Percentiles rank a stretch among this genome's conserved stretches.
Evolutionary conservation across 1,284 basidiomycete genomes (phyloP).

Genomic region (Heterobasidion occidentale): DNA sequence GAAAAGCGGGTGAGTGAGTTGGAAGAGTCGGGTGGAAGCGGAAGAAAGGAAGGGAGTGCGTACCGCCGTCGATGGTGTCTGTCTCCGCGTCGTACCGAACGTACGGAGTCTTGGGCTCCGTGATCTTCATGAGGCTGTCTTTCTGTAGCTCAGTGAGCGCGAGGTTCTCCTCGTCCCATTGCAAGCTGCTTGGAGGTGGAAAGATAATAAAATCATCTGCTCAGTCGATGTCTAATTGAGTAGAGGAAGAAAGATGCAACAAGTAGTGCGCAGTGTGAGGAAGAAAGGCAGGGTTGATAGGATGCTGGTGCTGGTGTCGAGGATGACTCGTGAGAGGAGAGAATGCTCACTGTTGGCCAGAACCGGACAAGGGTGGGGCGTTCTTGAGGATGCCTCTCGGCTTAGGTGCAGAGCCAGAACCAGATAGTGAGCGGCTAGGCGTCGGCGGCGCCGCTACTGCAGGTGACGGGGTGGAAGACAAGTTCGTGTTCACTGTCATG

Average conservation of each 20-base stretch:
- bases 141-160: slow-evolving; percentile 87
- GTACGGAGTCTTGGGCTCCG: slow-evolving; percentile 94
- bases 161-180: slow-evolving; percentile 91
- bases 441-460: slow-evolving; percentile 7
- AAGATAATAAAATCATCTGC: slow-evolving; percentile 2
- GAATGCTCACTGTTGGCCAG: slow-evolving; percentile 32
- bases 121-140: slow-evolving; percentile 94
- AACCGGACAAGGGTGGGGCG: slow-evolving; percentile 35
- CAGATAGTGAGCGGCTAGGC: slow-evolving; percentile 46
- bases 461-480: not conserved
- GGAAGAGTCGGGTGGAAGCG: not conserved
- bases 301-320: not conserved
- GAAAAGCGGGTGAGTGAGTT: not conserved
- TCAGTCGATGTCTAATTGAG: not conserved
- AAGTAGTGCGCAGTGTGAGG: not conserved
- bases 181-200: slow-evolving; percentile 36
- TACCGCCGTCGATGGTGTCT: slow-evolving; percentile 74
- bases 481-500: too few species aligned
- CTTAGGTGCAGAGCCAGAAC: slow-evolving; percentile 33
- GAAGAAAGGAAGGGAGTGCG: slow-evolving; percentile 16
- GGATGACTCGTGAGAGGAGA: not conserved
- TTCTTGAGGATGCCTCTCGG: slow-evolving; percentile 85
- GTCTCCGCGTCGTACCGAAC: slow-evolving; percentile 85
- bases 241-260: not conserved
- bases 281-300: not conserved